Percentiles rank a stretch among this genome's conserved stretches.
Conservation (phyloP, 345 rosid genomes). For the Carallia pectinifolia region DNA sequence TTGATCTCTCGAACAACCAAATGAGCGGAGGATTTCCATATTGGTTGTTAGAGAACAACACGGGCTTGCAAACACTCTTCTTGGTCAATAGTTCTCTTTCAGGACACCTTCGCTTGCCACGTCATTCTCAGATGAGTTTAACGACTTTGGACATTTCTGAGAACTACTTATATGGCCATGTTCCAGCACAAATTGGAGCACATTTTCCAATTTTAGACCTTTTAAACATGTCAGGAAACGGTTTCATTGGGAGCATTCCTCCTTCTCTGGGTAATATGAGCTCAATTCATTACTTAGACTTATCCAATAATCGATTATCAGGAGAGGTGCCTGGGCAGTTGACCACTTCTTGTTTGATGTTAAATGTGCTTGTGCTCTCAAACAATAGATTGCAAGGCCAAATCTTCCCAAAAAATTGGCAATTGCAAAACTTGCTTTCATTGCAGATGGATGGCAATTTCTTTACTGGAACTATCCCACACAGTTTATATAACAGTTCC, state of each 20-base stretch:
- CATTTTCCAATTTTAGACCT: neutral
- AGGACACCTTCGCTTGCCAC: neutral
- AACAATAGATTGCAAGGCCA: conserved; percentile 27
- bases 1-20: neutral
- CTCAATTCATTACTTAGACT: neutral
- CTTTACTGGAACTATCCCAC: neutral
- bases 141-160: neutral
- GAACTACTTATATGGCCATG: neutral
- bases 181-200: conserved; percentile 19
- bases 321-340: conserved; percentile 15
- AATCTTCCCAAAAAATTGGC: neutral
- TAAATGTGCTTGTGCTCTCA: conserved; percentile 7
- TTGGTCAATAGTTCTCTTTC: conserved; percentile 2
- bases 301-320: conserved; percentile 19
- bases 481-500: neutral
- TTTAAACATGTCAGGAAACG: conserved; percentile 19
- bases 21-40: conserved; percentile 11
- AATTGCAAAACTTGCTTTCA: neutral
- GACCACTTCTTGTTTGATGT: neutral
- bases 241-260: conserved; percentile 26
- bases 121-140: neutral
- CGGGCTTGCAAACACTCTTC: neutral
- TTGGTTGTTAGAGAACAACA: conserved; percentile 37
- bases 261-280: conserved; percentile 18
- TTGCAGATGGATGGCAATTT: conserved; percentile 12